These are phyloP conservation scores for Sophora flavescens DNA, from an alignment of 306 rosid species.

Conservation along the genomic window DNA sequence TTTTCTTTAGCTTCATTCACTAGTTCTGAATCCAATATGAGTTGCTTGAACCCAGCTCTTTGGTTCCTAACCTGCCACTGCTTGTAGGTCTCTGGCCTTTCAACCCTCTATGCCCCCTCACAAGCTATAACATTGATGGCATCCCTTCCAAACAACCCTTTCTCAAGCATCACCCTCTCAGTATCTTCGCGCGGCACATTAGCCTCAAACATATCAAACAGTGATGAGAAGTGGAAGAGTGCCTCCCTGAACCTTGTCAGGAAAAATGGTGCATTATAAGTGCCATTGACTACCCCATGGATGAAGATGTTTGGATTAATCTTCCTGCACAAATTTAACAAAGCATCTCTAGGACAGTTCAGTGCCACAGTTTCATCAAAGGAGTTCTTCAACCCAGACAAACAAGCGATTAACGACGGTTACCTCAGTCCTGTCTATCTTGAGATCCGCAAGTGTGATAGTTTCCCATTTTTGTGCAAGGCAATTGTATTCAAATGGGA, in stretches of 20 bases:
- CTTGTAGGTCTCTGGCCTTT: too few relatives aligned
- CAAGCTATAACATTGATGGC: too few relatives aligned
- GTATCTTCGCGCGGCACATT: constrained; percentile 63
- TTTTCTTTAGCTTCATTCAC: too few relatives aligned
- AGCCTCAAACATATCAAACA: constrained; percentile 82
- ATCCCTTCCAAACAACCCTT: too few relatives aligned
- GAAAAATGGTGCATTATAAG: constrained; percentile 82
- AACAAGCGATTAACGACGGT: constrained; percentile 68
- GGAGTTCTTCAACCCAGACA: constrained; percentile 66
- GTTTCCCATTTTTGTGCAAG: constrained; percentile 81
- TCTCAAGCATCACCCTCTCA: constrained; percentile 55
- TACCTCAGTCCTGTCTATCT: constrained; percentile 58
- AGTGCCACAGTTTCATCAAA: constrained; percentile 65
- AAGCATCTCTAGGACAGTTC: constrained; percentile 69
- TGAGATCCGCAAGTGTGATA: constrained; percentile 58
- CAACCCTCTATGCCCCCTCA: too few relatives aligned
- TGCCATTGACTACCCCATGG: constrained; percentile 76
- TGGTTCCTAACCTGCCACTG: too few relatives aligned
- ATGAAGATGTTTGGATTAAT: constrained; percentile 76
- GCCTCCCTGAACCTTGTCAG: constrained; percentile 76
- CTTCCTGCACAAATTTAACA: constrained; percentile 66
- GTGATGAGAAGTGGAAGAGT: constrained; percentile 72
- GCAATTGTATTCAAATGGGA: constrained; percentile 62
- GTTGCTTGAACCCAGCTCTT: too few relatives aligned
- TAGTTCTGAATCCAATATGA: too few relatives aligned